Evolutionary conservation across 2,329 filamentous ascomycete species (phyloP), one percentile per base, ranked within the genome.

Genomic region (Drechslerella dactyloides): DNA sequence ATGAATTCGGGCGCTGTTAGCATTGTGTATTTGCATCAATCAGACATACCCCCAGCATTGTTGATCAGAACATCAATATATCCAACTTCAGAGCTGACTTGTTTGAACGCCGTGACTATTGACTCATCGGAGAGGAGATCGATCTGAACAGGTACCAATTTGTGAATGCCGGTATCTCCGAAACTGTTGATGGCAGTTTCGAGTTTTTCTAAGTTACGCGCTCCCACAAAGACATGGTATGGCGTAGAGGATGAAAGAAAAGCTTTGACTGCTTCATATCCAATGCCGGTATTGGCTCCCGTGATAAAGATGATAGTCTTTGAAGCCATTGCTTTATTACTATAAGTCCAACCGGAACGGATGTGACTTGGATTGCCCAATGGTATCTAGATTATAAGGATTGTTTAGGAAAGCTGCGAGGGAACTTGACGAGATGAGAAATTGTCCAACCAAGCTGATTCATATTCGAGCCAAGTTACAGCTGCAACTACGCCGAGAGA

Each of bases 271-370:
- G 81, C 82, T 74, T 88, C 83, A 40, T 82, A 83, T 1, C 87
- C 87, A 19, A 89, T 82, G 15, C 86, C 86, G 0, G 83, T 86
- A 74, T 87, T 88, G 69, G 81, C 85, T 37, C 86, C 86, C 1
- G 86, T 88, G 73, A 88, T 82, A 48, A 88, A 77, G n/a, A 87
- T 77, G 69, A 85, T 79, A 10, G 69, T 62, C 40, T 69, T 64
- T 51, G 66, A 66, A 15, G 65, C 53, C 60, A 70, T 65, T 17
- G 4, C n/a, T 17, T 13, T 13, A 42, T 2, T 15, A 13, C 5
- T 5, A 42, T 42, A 17, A 15, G 5, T 15, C 37, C 15, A 42
- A 15, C 5, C 4, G 37, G 37, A 15, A 15, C 15, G n/a, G 37
- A 4, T 4, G 5, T 6, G 37, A 3, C 37, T 42, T 33, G 4